Evolutionary conservation across 805 yeast species (phyloP).

Genomic region (Spathaspora passalidarum): DNA sequence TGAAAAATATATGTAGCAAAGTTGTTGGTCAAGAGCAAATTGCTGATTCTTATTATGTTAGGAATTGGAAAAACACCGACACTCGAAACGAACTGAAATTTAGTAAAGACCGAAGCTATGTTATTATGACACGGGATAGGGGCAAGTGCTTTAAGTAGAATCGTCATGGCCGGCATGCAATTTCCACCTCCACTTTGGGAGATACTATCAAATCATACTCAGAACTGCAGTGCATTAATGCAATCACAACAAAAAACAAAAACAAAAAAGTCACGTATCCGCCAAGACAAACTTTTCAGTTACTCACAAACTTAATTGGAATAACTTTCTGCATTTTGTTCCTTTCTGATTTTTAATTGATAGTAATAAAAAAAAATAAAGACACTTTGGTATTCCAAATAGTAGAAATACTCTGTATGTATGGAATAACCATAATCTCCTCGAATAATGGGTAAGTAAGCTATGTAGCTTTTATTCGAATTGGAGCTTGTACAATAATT

Average conservation of each 20-base stretch:
- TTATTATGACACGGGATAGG: not conserved
- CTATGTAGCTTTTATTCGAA: not conserved
- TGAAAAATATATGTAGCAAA: not conserved
- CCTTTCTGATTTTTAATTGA: not conserved
- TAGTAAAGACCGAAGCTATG: not conserved
- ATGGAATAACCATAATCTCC: not conserved
- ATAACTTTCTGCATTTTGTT: constrained; percentile 1
- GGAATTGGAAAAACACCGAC: not conserved
- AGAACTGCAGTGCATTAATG: not conserved
- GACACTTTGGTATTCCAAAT: not conserved
- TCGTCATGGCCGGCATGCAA: not conserved
- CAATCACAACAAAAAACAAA: not conserved
- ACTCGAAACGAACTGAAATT: not conserved
- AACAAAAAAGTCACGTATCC: not conserved
- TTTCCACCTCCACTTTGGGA: not conserved
- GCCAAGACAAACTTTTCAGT: not conserved
- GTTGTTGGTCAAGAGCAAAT: not conserved
- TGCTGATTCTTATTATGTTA: not conserved
- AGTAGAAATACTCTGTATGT: too few species aligned
- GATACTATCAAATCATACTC: not conserved
- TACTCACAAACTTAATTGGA: constrained; percentile 9
- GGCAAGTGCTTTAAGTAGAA: not conserved
- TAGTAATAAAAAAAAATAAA: not conserved
- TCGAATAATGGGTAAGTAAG: not conserved
- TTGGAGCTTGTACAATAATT: not conserved